A percentile compares a stretch with the other conserved stretches of the same genome.
Conservation (phyloP, 2,329 filamentous ascomycete species). For the Sclerotinia glacialis region DNA sequence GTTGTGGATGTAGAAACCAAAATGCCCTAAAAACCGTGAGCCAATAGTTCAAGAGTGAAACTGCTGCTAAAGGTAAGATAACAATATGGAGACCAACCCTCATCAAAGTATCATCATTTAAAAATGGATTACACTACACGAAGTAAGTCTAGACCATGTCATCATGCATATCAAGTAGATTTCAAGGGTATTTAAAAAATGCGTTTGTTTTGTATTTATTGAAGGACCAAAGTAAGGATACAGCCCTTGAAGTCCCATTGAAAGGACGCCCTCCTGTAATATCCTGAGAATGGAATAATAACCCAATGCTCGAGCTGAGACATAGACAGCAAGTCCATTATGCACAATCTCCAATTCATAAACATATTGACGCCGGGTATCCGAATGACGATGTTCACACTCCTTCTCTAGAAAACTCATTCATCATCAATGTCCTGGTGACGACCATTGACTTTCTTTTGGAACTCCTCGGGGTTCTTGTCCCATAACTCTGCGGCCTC, state of each 20-base stretch:
- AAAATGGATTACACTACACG: not conserved
- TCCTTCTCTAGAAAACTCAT: constrained; percentile 11
- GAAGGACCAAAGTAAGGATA: constrained; percentile 11
- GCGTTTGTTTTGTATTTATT: not conserved
- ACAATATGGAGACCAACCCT: not conserved
- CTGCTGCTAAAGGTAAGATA: not conserved
- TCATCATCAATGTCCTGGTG: constrained; percentile 66
- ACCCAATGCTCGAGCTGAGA: constrained; percentile 4
- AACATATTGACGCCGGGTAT: constrained; percentile 20
- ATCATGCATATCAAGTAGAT: not conserved
- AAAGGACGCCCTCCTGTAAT: constrained; percentile 2
- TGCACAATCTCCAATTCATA: constrained; percentile 19
- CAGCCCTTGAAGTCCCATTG: not conserved
- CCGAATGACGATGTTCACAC: constrained; percentile 12
- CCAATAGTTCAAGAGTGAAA: not conserved
- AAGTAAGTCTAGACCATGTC: not conserved
- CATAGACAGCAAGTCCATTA: not conserved
- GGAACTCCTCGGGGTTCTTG: constrained; percentile 80
- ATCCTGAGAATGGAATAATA: constrained; percentile 13
- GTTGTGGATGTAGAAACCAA: not conserved
- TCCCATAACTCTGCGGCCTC: constrained; percentile 97
- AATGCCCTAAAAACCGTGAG: not conserved
- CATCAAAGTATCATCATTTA: not conserved
- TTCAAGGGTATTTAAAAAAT: not conserved
- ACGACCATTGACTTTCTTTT: constrained; percentile 65